Percentiles rank a stretch among this genome's conserved stretches.
Conservation (phyloP, 2,329 filamentous ascomycete species). For the Pseudogymnoascus sp. region DNA sequence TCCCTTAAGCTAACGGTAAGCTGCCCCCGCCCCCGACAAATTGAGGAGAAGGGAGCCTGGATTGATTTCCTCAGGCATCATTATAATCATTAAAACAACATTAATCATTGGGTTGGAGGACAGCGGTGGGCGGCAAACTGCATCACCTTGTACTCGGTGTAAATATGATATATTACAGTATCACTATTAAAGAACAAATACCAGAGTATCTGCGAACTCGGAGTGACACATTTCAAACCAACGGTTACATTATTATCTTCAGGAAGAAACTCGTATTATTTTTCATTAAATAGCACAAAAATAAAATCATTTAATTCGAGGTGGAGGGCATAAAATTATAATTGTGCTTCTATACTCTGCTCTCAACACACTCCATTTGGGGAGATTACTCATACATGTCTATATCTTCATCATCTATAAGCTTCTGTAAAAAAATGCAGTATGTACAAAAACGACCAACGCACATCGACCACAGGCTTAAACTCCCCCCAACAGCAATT, state of each 20-base stretch:
- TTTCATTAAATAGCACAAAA: not conserved
- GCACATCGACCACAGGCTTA: not conserved
- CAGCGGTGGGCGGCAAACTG: not conserved
- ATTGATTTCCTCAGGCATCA: conserved; percentile 6
- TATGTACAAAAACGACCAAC: conserved; percentile 3
- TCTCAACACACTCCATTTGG: not conserved
- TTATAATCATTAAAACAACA: too few species aligned
- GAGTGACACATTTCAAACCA: not conserved
- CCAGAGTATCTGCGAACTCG: not conserved
- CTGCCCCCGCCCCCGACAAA: not conserved
- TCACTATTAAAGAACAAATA: not conserved
- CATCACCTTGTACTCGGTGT: conserved; percentile 1
- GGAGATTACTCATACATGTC: conserved; percentile 2
- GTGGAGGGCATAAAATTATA: not conserved
- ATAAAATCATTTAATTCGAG: not conserved
- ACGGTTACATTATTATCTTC: not conserved
- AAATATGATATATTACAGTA: not conserved
- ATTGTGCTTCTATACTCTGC: too few species aligned
- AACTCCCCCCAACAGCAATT: not conserved
- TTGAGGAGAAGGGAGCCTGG: not conserved
- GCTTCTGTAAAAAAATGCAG: not conserved
- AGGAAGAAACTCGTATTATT: not conserved
- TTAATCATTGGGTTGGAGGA: not conserved
- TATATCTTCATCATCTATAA: conserved; percentile 4
- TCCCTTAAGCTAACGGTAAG: not conserved